Base-by-base conservation (phyloP, 257 asterid genomes). In the Plantago major region DNA sequence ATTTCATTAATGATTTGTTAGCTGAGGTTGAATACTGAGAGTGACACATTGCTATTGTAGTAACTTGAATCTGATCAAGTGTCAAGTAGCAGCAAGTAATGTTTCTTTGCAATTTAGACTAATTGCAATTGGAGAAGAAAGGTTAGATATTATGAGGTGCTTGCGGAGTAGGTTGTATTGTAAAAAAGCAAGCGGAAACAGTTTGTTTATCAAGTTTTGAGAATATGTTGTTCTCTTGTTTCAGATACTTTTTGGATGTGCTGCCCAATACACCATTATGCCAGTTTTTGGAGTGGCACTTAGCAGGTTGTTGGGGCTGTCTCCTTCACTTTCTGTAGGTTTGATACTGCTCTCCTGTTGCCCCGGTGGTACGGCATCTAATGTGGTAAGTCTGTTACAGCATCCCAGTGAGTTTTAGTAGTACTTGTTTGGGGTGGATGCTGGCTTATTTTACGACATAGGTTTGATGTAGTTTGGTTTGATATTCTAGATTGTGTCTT, bases 331-430 rank as follows among this genome's bases (percentile, higher is more conserved):
- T 58, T 72, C 95, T 15, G 96, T 84, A n/a, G 98, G 96, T 65
- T 70, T 90, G 63, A 82, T 88, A 72, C 66, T 90, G 76, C 92
- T 90, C 67, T 73, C 90, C 56, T 88, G 98, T 71, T 90, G 94
- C 68, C 98, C 98, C 0, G 98, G 98, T 1, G 98, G 98, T 17
- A 85, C 98, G 4, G 96, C 98, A 17, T 90, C 98, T 64, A 90
- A 90, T 38, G 98, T 90, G 94, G 98, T 90, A 82, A 76, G 88
- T 53, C 67, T 40, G 19, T 55, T 55, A 15, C 14, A 17, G 14
- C 19, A 46, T 38, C 18, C 11, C 6, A 4, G 40, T 1, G 38
- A 52, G 12, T 52, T 3, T 30, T 52, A 11, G 22, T 52, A 6
- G 7, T n/a, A 11, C 40, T 52, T 33, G 40, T 33, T 33, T 33